These are phyloP conservation scores for Coniferiporia sulphurascens DNA, from an alignment of 1,284 basidiomycete species.

Conservation along the genomic window DNA sequence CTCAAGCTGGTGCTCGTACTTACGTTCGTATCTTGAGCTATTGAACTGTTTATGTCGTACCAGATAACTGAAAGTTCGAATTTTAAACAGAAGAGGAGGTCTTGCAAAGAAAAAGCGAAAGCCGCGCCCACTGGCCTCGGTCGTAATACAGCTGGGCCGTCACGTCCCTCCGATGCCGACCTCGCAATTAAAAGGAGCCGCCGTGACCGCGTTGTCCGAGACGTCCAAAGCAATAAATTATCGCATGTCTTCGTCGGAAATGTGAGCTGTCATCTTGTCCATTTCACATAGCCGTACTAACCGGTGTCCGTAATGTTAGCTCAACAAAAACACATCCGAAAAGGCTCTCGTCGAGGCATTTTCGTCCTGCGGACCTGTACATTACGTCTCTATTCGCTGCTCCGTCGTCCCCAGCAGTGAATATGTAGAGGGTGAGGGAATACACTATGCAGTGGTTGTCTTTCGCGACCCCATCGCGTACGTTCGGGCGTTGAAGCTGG, in stretches of 20 bases:
- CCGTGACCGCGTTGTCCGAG: constrained; percentile 15
- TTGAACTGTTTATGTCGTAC: not conserved
- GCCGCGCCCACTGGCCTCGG: not conserved
- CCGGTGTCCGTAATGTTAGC: constrained; percentile 18
- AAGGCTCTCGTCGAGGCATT: constrained; percentile 37
- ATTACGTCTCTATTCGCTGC: constrained; percentile 41
- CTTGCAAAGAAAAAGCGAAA: not conserved
- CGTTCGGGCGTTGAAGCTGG: constrained; percentile 37
- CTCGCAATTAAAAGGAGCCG: not conserved
- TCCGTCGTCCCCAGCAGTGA: constrained; percentile 37
- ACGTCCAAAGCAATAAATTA: constrained; percentile 20
- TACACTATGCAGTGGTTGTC: constrained; percentile 46
- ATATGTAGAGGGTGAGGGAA: constrained; percentile 26
- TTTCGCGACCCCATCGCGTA: constrained; percentile 36
- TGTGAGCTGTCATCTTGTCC: constrained; percentile 33
- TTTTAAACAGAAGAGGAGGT: not conserved
- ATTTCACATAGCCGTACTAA: not conserved
- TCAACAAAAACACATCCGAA: constrained; percentile 33
- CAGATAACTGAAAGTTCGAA: not conserved
- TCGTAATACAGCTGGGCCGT: not conserved
- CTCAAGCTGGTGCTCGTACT: not conserved
- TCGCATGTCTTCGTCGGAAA: constrained; percentile 54
- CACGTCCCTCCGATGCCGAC: not conserved
- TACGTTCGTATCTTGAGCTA: not conserved
- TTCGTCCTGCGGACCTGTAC: constrained; percentile 38